phyloP scores from a whole-genome alignment of 2,329 filamentous ascomycete genomes.

The Aspergillus niger region DNA sequence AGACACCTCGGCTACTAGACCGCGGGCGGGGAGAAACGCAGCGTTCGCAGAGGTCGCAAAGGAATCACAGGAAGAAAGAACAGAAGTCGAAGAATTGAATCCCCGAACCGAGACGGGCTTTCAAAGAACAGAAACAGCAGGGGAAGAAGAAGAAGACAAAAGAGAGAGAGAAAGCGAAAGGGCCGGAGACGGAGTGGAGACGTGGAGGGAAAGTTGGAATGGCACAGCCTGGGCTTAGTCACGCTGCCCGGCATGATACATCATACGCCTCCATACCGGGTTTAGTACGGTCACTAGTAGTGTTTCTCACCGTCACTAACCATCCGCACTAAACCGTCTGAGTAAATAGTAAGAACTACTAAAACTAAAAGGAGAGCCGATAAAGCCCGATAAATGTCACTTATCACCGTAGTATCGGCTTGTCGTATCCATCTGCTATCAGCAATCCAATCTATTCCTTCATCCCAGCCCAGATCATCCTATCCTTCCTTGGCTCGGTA shows the following conservation, averaged over 20 bases:
- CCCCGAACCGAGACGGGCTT: not conserved
- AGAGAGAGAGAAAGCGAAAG: conserved; percentile 11
- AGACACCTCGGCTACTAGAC: conserved; percentile 2
- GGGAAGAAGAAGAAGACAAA: conserved; percentile 11
- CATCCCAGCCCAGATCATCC: not conserved
- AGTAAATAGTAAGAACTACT: not conserved
- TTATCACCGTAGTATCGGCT: not conserved
- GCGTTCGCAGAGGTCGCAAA: conserved; percentile 21
- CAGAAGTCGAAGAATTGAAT: not conserved
- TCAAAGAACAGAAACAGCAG: conserved; percentile 16
- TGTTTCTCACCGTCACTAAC: not conserved
- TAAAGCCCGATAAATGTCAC: not conserved
- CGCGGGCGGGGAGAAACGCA: conserved; percentile 8
- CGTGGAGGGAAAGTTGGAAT: conserved; percentile 11
- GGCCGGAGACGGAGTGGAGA: conserved; percentile 11
- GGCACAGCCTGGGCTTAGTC: conserved; percentile 7
- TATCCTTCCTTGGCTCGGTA: not conserved
- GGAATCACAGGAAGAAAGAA: conserved; percentile 6
- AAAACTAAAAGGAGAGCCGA: not conserved
- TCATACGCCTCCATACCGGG: conserved; percentile 1
- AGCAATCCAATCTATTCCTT: too few relatives aligned
- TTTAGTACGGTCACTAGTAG: not conserved
- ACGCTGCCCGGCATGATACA: not conserved
- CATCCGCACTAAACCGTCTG: not conserved
- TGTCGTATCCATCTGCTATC: not conserved